Evolutionary conservation across 768 basidiomycete genomes (phyloP), one percentile per base, ranked within the genome.

Genomic region (Tubosaeta sp.): DNA sequence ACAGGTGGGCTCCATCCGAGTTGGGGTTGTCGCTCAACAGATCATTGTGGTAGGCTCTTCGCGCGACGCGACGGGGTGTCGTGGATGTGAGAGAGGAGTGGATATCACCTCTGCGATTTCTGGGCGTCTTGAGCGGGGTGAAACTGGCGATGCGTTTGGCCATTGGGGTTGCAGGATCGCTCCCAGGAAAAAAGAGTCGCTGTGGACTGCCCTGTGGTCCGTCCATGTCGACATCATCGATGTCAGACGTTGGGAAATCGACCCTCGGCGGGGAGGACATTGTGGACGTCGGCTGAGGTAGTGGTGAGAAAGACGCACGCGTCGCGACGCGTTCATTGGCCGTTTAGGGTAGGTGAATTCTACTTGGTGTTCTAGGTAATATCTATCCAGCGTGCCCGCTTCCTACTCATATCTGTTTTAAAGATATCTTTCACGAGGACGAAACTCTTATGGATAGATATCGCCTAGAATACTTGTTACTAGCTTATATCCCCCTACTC

Each of bases 221-320:
- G 25, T 69, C 73, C 80, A 82, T 82, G n/a, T 80, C 71, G 27
- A 78, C 70, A 63, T 81, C 79, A 46, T 84, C 70, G 55, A 69
- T 58, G 42, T 73, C 84, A 6, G 82, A 84, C 1, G 81, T 74
- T 4, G 83, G 83, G 60, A 84, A 84, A 57, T 85, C 81, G 34
- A 84, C 66, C 30, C 76, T 72, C 18, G 82, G 82, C 22, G 82
- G 83, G 36, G 82, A 85, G 8, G 83, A 84, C 83, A 86, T 85
- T 24, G 36, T 22, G 27, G 13, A 25, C 25, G 27, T 46, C 21
- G 44, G 43, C n/a, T 24, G 25, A 5, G 19, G 35, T 21, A 21
- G 12, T 24, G 46, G 30, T 22, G 16, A 38, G 36, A 48, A 56
- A 52, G 63, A 45, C 48, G 53, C 59, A 65, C 77, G 76, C 74